phyloP scores from a whole-genome alignment of 495 filamentous ascomycete species.

The Bacidia gigantensis region DNA sequence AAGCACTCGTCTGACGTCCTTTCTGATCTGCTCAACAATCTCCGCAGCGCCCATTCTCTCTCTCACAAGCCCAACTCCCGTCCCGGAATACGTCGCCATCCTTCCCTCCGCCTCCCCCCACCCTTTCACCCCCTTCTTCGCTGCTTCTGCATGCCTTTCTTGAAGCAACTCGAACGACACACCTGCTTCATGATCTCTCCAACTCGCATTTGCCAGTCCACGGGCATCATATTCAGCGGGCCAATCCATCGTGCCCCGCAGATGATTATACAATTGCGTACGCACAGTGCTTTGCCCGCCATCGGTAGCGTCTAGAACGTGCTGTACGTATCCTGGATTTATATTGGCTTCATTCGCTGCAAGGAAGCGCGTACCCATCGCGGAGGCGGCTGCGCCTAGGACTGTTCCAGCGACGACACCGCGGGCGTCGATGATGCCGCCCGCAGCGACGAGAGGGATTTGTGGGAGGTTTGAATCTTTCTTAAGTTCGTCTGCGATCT shows the following conservation, averaged over 20 bases:
- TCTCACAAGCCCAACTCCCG: constrained; percentile 37
- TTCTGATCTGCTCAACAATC: constrained; percentile 29
- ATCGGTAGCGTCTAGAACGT: constrained; percentile 45
- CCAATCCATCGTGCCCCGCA: constrained; percentile 58
- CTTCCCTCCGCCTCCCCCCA: constrained; percentile 52
- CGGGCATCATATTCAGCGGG: constrained; percentile 48
- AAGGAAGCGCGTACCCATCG: constrained; percentile 60
- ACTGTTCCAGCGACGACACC: constrained; percentile 49
- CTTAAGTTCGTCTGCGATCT: constrained; percentile 42
- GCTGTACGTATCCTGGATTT: constrained; percentile 42
- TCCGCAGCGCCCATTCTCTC: constrained; percentile 29
- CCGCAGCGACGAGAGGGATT: constrained; percentile 53
- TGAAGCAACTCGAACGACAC: constrained; percentile 44
- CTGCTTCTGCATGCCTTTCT: constrained; percentile 41
- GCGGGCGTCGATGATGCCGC: constrained; percentile 56
- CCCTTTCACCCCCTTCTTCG: constrained; percentile 39
- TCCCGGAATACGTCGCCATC: constrained; percentile 58
- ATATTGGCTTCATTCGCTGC: constrained; percentile 51
- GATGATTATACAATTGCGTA: constrained; percentile 55
- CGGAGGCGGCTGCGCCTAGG: constrained; percentile 53
- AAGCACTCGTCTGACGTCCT: too few relatives aligned
- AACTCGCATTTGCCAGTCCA: constrained; percentile 48
- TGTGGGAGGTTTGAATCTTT: too few relatives aligned
- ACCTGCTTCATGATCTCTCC: constrained; percentile 42
- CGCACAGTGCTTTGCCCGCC: constrained; percentile 50